Base-by-base conservation (phyloP, 2,329 filamentous ascomycete genomes). In the Dendrostoma leiphaemia region DNA sequence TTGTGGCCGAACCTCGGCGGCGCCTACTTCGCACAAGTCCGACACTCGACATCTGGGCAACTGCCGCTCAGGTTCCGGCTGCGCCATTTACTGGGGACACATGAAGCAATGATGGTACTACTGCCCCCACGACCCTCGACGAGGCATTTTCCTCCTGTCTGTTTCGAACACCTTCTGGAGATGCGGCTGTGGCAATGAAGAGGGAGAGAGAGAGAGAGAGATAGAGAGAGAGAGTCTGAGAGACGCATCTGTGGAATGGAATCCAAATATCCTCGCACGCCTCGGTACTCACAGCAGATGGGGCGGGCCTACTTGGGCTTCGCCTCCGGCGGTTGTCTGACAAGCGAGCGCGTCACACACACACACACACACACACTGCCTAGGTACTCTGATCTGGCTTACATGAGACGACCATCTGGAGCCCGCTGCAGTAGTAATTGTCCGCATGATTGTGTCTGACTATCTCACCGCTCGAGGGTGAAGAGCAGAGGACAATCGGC, bases 311-410 rank as follows among this genome's bases (percentile, higher is more conserved):
- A 6, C 10, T 8, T 10, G 6, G 32, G 8, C 47, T 31, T 49
- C 34, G 47, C 47, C 35, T 49, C 47, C 28, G 35, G 47, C 47
- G 47, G 44, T 17, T 29, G 34, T 49, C 17, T 23, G 34, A 40
- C 34, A 34, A 28, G 35, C 34, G 8, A n/a, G 34, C 31, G 23
- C 10, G 47, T 21, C 38, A 41, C 38, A 26, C 17, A 6, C 19
- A n/a, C n/a, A n/a, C 19, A 23, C 31, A 24, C 45, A 17, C 35
- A 23, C 28, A 10, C 7, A 32, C 6, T 40, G 32, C n/a, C n/a
- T n/a, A n/a, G n/a, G n/a, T 23, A 12, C 47, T 26, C 38, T 13
- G 24, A 24, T 13, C 21, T n/a, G 12, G 48, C 31, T 51, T 34
- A 44, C 48, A 32, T 43, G 38, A 37, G 48, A 44, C 28, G 15